These are phyloP conservation scores for Morella rubra DNA, from an alignment of 306 rosid genomes.

Conservation along the genomic window DNA sequence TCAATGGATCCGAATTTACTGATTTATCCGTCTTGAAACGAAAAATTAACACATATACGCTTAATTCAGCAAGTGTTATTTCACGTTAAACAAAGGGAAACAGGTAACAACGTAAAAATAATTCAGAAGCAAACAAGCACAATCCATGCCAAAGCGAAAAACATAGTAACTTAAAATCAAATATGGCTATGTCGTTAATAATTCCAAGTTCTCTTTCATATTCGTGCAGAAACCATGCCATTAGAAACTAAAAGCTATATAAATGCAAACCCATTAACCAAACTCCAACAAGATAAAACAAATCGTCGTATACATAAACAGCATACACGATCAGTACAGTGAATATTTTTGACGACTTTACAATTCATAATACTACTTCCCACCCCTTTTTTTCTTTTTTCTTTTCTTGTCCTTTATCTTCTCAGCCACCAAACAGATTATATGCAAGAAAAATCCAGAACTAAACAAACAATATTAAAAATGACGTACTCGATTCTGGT, in stretches of 20 bases:
- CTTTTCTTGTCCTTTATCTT: background rate
- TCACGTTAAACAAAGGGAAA: no score
- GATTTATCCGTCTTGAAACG: no score
- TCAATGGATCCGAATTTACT: background rate
- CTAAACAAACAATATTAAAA: background rate
- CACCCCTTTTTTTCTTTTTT: background rate
- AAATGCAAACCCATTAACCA: background rate
- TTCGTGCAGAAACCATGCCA: background rate
- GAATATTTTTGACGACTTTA: no score
- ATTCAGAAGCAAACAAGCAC: background rate
- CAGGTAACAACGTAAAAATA: background rate
- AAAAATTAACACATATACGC: no score
- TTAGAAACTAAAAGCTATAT: background rate
- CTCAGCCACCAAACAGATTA: background rate
- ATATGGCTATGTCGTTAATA: background rate
- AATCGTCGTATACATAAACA: background rate
- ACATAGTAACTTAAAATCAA: background rate
- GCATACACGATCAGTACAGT: background rate
- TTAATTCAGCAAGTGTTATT: no score
- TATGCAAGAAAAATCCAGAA: background rate
- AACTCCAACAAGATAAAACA: background rate
- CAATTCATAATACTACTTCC: no score
- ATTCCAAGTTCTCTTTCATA: background rate
- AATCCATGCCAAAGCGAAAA: background rate
- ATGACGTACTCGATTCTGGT: constrained; percentile 69